Conservation (phyloP, 768 basidiomycete species). For the Porphyrellus cyaneotinctus region DNA sequence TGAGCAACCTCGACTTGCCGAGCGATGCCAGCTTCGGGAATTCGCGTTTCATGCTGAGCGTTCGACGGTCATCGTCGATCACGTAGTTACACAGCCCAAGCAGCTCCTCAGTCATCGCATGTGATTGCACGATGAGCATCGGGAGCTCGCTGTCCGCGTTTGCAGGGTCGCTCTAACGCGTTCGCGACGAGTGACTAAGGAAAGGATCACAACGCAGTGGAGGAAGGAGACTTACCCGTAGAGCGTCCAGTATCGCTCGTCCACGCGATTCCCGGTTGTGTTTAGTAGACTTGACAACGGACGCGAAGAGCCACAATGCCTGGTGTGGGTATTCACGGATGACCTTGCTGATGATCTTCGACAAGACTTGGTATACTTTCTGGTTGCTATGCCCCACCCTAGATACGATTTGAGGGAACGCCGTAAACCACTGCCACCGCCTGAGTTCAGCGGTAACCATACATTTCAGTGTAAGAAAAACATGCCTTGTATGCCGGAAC, state of each 20-base stretch:
- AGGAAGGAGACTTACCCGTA: conserved; percentile 44
- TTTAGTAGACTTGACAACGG: conserved; percentile 83
- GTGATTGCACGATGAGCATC: conserved; percentile 49
- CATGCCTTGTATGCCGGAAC: conserved; percentile 79
- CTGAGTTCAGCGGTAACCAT: conserved; percentile 5
- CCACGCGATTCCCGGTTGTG: conserved; percentile 57
- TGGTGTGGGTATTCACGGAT: conserved; percentile 86
- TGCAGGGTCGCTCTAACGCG: conserved; percentile 42
- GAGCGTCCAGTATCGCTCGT: conserved; percentile 48
- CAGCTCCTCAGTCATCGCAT: conserved; percentile 65
- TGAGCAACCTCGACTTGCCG: conserved; percentile 66
- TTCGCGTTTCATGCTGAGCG: conserved; percentile 43
- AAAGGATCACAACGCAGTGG: neutral
- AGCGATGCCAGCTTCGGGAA: conserved; percentile 53
- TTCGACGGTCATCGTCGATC: conserved; percentile 38
- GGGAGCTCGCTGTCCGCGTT: conserved; percentile 42
- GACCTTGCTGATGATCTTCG: conserved; percentile 64
- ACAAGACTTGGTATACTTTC: conserved; percentile 56
- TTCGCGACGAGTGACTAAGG: neutral
- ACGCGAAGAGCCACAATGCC: conserved; percentile 87
- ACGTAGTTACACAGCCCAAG: conserved; percentile 60
- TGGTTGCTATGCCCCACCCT: conserved; percentile 75
- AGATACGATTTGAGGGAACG: conserved; percentile 95
- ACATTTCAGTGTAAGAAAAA: neutral
- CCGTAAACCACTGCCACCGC: conserved; percentile 78